Conservation (phyloP, 2,329 filamentous ascomycete species). For the Colletotrichum cordylinicola region DNA sequence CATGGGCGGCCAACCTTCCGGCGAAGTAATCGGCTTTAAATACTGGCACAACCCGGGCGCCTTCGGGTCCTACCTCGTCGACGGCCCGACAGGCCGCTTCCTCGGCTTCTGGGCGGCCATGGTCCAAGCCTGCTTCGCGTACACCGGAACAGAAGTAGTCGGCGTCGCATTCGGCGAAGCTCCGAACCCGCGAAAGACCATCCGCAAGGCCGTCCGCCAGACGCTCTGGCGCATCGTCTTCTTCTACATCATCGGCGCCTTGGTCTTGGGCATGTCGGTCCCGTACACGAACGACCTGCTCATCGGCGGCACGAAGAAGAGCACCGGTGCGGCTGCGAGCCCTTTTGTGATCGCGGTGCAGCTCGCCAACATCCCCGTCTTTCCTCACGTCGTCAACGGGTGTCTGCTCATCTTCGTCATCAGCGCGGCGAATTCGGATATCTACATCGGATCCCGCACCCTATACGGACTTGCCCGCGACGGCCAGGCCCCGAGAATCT, state of each 20-base stretch:
- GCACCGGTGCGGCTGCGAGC: slow-evolving; percentile 32
- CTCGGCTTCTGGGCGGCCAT: slow-evolving; percentile 44
- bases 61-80: slow-evolving; percentile 40
- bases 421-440: slow-evolving; percentile 18
- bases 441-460: slow-evolving; percentile 44
- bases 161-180: slow-evolving; percentile 72
- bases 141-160: slow-evolving; percentile 71
- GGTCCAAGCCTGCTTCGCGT: slow-evolving; percentile 44
- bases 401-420: slow-evolving; percentile 28
- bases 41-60: slow-evolving; percentile 50
- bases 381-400: slow-evolving; percentile 28
- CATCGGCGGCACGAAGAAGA: neutral
- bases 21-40: slow-evolving; percentile 43
- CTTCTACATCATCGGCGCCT: slow-evolving; percentile 27
- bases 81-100: slow-evolving; percentile 41
- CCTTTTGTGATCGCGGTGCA: slow-evolving; percentile 29
- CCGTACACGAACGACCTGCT: slow-evolving; percentile 27
- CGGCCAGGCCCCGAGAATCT: slow-evolving; percentile 41
- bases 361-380: slow-evolving; percentile 22
- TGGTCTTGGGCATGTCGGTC: slow-evolving; percentile 29
- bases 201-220: slow-evolving; percentile 28
- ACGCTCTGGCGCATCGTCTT: slow-evolving; percentile 29
- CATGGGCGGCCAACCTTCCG: slow-evolving; percentile 42
- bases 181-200: slow-evolving; percentile 27
- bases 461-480: slow-evolving; percentile 45